Conservation (phyloP, 148 eudicot genomes). For the Nyssa sinensis region DNA sequence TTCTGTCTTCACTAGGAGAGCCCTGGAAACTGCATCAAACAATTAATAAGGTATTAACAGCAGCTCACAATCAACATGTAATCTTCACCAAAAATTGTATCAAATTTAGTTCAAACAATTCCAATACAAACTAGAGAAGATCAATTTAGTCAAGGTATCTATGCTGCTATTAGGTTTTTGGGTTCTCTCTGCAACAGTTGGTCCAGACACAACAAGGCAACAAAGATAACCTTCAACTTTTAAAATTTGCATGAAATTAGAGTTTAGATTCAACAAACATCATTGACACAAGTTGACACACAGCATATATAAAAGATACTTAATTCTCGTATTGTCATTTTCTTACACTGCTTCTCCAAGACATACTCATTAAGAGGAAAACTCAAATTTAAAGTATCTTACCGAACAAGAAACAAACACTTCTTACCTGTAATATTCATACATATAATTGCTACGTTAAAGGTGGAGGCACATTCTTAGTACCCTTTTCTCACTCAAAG, state of each 20-base stretch:
- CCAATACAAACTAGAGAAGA: not conserved
- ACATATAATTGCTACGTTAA: not conserved
- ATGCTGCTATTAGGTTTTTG: not conserved
- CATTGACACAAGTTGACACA: not conserved
- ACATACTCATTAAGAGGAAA: not conserved
- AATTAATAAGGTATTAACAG: not conserved
- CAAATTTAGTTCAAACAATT: not conserved
- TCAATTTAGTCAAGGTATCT: not conserved
- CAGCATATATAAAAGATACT: not conserved
- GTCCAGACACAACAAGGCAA: not conserved
- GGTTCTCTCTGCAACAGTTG: not conserved
- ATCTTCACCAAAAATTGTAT: not conserved
- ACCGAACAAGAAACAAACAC: not conserved
- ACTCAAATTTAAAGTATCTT: not conserved
- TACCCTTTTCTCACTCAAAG: not conserved
- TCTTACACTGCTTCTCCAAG: not conserved
- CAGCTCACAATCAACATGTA: conserved; percentile 5
- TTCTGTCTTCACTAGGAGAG: conserved; percentile 72
- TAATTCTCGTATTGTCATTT: not conserved
- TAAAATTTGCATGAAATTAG: not conserved
- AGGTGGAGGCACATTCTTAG: not conserved
- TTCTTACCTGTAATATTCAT: not conserved
- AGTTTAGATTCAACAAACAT: not conserved
- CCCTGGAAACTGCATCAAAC: conserved; percentile 62
- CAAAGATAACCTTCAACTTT: not conserved